Conservation (phyloP, 306 rosid species). For the Glycyrrhiza uralensis region DNA sequence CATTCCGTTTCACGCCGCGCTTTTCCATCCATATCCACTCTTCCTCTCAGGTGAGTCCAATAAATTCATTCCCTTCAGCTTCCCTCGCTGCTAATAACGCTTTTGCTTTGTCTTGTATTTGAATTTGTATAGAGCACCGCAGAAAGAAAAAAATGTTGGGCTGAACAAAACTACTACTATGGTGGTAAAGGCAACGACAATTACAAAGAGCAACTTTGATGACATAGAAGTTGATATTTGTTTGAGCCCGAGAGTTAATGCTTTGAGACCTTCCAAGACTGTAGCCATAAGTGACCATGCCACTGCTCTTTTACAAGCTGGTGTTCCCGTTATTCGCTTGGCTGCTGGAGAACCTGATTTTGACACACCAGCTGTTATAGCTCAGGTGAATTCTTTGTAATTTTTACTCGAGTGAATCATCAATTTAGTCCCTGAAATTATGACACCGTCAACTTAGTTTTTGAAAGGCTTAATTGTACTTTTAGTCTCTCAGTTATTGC, state of each 20-base stretch:
- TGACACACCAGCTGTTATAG: conserved; percentile 62
- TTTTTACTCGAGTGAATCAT: too few species aligned
- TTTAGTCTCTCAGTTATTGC: too few species aligned
- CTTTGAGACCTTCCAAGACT: conserved; percentile 78
- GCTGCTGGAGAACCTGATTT: conserved; percentile 91
- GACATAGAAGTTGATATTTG: conserved; percentile 44
- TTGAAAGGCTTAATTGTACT: too few species aligned
- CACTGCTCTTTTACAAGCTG: conserved; percentile 70
- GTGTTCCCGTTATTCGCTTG: conserved; percentile 70
- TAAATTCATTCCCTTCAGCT: background rate
- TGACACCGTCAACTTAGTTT: too few species aligned
- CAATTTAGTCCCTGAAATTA: too few species aligned
- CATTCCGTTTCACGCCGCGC: background rate
- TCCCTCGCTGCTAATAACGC: background rate
- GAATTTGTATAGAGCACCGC: conserved; percentile 20
- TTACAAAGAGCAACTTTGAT: conserved; percentile 20
- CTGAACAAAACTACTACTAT: background rate
- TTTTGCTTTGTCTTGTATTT: background rate
- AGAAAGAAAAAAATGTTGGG: conserved; percentile 17
- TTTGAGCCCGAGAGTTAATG: conserved; percentile 69
- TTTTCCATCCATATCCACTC: background rate
- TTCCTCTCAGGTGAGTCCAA: conserved; percentile 2
- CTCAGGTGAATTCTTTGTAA: conserved; percentile 35
- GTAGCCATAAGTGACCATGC: conserved; percentile 76
- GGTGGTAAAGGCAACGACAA: conserved; percentile 41